Conservation (phyloP, 2,329 filamentous ascomycete species). For the Paecilomyces fulvus region DNA sequence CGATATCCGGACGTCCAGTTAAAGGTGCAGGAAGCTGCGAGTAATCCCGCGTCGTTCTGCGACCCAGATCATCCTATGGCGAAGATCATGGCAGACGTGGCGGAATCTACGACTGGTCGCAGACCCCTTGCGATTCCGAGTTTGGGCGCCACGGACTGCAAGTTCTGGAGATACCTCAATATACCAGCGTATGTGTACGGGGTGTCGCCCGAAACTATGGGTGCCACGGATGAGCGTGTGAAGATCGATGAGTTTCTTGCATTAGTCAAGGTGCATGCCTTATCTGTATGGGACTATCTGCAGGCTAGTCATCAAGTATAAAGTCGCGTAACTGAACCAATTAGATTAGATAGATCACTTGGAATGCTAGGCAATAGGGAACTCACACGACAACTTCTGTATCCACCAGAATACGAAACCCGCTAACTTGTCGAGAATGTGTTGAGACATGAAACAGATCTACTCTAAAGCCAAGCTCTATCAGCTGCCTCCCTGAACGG, state of each 20-base stretch:
- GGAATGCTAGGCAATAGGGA: no score
- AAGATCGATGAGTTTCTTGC: conserved; percentile 4
- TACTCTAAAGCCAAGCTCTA: no score
- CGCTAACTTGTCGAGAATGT: no score
- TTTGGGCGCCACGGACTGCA: conserved; percentile 35
- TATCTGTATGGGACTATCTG: conserved; percentile 3
- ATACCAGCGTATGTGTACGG: conserved; percentile 33
- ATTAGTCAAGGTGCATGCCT: conserved; percentile 1
- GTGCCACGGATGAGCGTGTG: conserved; percentile 1
- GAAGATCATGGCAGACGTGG: conserved; percentile 17
- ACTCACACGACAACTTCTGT: no score
- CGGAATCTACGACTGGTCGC: conserved; percentile 15
- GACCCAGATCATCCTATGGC: conserved; percentile 24
- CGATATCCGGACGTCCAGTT: conserved; percentile 15
- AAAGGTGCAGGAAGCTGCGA: conserved; percentile 24
- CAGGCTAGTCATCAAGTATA: neutral
- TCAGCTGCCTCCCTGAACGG: no score
- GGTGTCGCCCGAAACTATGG: conserved; percentile 3
- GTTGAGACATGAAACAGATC: no score
- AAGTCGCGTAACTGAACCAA: neutral
- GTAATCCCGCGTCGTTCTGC: conserved; percentile 24
- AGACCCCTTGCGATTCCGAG: conserved; percentile 26
- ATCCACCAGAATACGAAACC: no score
- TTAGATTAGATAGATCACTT: neutral
- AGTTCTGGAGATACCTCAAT: conserved; percentile 30